Evolutionary conservation across 1,284 basidiomycete genomes (phyloP), one percentile per base, ranked within the genome.

Genomic region (Pulveroboletus sp.): DNA sequence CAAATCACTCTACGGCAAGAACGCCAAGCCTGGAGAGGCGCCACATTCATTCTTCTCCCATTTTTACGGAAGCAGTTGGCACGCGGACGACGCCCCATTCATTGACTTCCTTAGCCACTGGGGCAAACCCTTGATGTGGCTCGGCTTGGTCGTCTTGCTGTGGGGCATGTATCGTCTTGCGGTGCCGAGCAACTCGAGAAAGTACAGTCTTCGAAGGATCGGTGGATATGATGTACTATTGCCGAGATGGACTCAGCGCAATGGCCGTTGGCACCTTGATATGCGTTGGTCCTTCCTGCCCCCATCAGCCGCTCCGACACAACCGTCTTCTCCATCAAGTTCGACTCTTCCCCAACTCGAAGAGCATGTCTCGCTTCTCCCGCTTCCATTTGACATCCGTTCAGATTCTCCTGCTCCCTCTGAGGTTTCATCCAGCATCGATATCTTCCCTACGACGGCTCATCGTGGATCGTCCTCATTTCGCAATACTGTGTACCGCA

Each of bases 41-140:
- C 94, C 94, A 2, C 86, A 96, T 70, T 87, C 94, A 24, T 98
- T 96, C 83, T 98, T 96, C 76, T 83, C 86, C 20, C 96, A 99
- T 75, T 96, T 89, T 76, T 98, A 99, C 69, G 96, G 96, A 29
- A 96, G 93, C 65, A 95, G 92, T 66, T 99, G 96, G 96, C 92
- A 96, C 68, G 86, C 92, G 9, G 94, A 96, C 68, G 94, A 97
- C 73, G 94, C 94, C 20, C 91, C 88, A 10, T 96, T 96, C 76
- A 94, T 97, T 69, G 85, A 86, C 26, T 96, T 96, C 78, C 81
- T 98, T 57, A 91, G 85, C 43, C 81, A 81, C 29, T 94, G 92
- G 86, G 95, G 95, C 59, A 94, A 91, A 70, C 78, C 72, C 35
- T 75, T 96, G 57, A 91, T 97, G 88, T 92, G 88, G 84, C 62